A percentile compares a stretch with the other conserved stretches of the same genome.
Conservation (phyloP, 169 alveolate species). For the Cryptosporidium muris region DNA sequence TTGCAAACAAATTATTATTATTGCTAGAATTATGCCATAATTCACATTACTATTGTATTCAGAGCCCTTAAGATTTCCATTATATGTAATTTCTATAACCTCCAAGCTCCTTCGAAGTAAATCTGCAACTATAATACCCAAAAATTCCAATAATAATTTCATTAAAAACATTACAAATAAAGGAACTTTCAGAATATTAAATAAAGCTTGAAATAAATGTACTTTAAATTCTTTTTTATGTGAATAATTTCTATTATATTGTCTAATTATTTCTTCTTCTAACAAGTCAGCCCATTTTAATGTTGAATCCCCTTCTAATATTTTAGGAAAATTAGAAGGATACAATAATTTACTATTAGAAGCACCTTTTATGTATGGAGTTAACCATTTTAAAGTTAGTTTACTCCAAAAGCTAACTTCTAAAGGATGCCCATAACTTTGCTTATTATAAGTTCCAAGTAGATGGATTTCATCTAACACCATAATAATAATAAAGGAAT, state of each 20-base stretch:
- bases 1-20: slow-evolving; percentile 12
- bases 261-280: slow-evolving; percentile 41
- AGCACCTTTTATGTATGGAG: slow-evolving; percentile 21
- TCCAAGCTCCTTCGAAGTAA: slow-evolving; percentile 7
- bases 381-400: slow-evolving; percentile 54
- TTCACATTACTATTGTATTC: slow-evolving; percentile 6
- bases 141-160: slow-evolving; percentile 43
- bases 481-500: too few relatives aligned
- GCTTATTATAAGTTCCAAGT: slow-evolving; percentile 4
- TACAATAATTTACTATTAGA: slow-evolving; percentile 2
- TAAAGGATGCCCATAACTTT: slow-evolving; percentile 57
- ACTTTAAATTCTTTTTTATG: slow-evolving; percentile 10
- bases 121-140: slow-evolving; percentile 34
- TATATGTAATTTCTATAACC: slow-evolving; percentile 14
- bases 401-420: slow-evolving; percentile 58
- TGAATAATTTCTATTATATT: not conserved
- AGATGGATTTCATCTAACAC: too few relatives aligned
- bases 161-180: slow-evolving; percentile 15
- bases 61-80: not conserved
- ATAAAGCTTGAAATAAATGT: slow-evolving; percentile 35
- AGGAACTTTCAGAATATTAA: slow-evolving; percentile 39
- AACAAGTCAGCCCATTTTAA: slow-evolving; percentile 43
- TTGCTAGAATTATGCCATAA: slow-evolving; percentile 34
- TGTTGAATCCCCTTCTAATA: slow-evolving; percentile 44
- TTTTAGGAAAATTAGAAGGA: slow-evolving; percentile 59